Base-by-base conservation (phyloP, 257 asterid species). In the Oldenlandia corymbosa region DNA sequence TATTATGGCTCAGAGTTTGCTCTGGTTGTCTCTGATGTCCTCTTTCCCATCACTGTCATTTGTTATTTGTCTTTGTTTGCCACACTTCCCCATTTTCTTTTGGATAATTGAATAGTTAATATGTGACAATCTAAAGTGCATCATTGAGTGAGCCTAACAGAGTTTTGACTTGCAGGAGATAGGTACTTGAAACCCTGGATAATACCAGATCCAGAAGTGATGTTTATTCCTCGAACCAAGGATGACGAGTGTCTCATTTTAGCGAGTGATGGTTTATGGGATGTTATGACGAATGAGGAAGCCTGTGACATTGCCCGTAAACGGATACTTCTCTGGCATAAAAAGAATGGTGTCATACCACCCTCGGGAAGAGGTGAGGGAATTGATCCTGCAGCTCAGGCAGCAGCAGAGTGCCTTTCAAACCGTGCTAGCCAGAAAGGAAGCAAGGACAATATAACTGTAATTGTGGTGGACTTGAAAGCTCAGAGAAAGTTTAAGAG, bases 231-330 rank as follows among this genome's bases (percentile, higher is more conserved):
- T 32, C 83, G 95, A 61, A 45, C 83, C 1, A 91, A 71, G 76
- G 95, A 91, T 5, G 96, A 91, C 18, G 80, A 86, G 16, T 86
- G 94, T 79, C 90, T 91, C 37, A 75, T 91, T 49, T 83, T 91
- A 4, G 98, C 98, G 6, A 91, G 95, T 55, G 98, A 91, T 62
- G 98, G 98, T 27, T 77, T 91, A 36, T 88, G 98, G 98, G 96
- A 88, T 52, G 98, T 91, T 2, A 82, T 88, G 96, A 68, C 88
- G 8, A 91, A 91, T 13, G 95, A 86, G 66, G 98, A 91, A 60
- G 98, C 65, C 14, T 91, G 96, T 67, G 96, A 84, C 32, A 73
- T 86, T 34, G 98, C 95, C 59, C 90, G 95, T 42, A 91, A 73
- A 58, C 60, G 89, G 60, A 88, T 91, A 59, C 88, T 85, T 2